Percentiles rank a stretch among this genome's conserved stretches.
Conservation (phyloP, 1,284 basidiomycete species). For the Ceratobasidium sp. region DNA sequence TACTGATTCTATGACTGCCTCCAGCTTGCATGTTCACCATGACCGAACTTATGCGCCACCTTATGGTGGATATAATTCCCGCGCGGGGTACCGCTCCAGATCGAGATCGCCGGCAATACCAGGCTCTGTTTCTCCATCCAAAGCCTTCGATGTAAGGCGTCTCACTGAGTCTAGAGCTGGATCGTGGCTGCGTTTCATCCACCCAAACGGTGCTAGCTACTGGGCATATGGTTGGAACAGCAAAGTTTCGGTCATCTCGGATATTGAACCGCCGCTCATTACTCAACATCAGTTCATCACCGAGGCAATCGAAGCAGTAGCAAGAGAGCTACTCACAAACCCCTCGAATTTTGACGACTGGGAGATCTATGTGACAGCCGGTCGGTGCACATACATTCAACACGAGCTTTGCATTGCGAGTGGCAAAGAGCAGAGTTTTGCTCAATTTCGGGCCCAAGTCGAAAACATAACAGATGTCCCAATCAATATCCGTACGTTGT, state of each 20-base stretch:
- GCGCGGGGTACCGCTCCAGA: too few relatives aligned
- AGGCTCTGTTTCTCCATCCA: too few relatives aligned
- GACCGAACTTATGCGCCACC: too few relatives aligned
- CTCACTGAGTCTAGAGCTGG: neutral
- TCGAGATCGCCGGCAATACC: too few relatives aligned
- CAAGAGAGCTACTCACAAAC: neutral
- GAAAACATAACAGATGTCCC: neutral
- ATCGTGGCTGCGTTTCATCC: neutral
- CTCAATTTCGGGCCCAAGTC: neutral
- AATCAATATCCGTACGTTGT: neutral
- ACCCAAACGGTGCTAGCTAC: slow-evolving; percentile 14
- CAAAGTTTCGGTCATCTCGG: neutral
- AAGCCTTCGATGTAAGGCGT: too few relatives aligned
- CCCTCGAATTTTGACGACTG: neutral
- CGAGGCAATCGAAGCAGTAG: neutral
- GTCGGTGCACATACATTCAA: neutral
- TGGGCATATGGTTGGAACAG: neutral
- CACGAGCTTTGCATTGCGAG: neutral
- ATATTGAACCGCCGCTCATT: slow-evolving; percentile 2
- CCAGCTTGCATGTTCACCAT: too few relatives aligned
- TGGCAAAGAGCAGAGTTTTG: neutral
- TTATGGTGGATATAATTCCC: too few relatives aligned
- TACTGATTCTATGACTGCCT: too few relatives aligned
- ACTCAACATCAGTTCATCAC: neutral
- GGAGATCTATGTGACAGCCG: neutral